A percentile compares a stretch with the other conserved stretches of the same genome.
phyloP scores from a whole-genome alignment of 2,329 filamentous ascomycete species.

The Curvularia verruculosa region DNA sequence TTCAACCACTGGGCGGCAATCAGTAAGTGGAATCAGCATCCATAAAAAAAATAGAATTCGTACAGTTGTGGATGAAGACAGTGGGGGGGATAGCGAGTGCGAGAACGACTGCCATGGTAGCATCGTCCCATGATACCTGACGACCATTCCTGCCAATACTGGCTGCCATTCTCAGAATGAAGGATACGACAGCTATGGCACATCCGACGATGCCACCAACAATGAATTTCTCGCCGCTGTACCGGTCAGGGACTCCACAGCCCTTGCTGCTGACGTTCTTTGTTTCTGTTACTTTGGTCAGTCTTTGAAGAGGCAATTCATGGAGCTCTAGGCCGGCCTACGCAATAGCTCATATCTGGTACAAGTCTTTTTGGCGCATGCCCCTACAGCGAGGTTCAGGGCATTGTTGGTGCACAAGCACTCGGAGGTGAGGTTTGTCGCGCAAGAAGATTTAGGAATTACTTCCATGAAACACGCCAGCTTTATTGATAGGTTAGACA shows the following conservation, averaged over 20 bases:
- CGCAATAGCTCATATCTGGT: conserved; percentile 47
- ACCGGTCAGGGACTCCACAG: conserved; percentile 47
- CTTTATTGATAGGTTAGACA: conserved; percentile 18
- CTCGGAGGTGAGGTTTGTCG: conserved; percentile 42
- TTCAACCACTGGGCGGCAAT: conserved; percentile 16
- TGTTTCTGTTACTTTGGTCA: conserved; percentile 30
- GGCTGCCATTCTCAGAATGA: conserved; percentile 43
- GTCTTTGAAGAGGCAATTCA: neutral
- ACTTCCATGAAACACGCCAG: conserved; percentile 27
- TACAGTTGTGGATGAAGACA: conserved; percentile 21
- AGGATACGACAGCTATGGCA: conserved; percentile 42
- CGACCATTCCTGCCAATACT: conserved; percentile 44
- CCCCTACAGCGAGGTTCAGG: conserved; percentile 40
- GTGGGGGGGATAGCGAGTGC: conserved; percentile 36
- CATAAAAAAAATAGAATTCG: neutral
- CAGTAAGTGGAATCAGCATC: neutral
- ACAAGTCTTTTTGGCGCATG: conserved; percentile 45
- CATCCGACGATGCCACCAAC: conserved; percentile 38
- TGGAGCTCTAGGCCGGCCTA: conserved; percentile 3
- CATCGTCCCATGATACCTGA: conserved; percentile 48
- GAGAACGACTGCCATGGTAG: conserved; percentile 47
- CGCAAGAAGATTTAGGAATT: conserved; percentile 46
- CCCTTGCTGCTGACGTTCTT: conserved; percentile 48
- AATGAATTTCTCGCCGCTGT: conserved; percentile 40
- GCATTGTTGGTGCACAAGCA: conserved; percentile 50